Evolutionary conservation across 1,284 basidiomycete species (phyloP), one percentile per base, ranked within the genome.

Genomic region (Marasmius sp.): DNA sequence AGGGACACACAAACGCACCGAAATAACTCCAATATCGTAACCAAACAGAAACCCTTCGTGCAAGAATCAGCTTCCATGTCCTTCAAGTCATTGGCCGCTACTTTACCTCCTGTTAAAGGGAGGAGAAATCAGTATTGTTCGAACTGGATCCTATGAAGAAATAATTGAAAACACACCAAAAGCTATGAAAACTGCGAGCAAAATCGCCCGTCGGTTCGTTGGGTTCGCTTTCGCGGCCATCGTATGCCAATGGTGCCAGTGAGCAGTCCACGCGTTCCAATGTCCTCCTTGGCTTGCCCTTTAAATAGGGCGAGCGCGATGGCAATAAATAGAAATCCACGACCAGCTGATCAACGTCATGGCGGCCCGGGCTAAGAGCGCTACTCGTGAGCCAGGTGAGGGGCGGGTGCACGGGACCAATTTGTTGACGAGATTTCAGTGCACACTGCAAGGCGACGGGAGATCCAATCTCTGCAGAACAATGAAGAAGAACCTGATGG

Each of bases 1-100:
- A 33, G 6, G 16, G 43, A 27, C 43, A 47, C 11, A 2, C 69
- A 27, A 5, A 27, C 72, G 43, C 63, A 82, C 82, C 45, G 81
- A 83, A 60, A 90, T 89, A 61, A 90, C 86, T 71, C 87, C 86
- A 73, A 89, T 88, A 65, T 90, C 87, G 72, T 89, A 88, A 64
- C 87, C 85, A 58, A 88, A 87, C 16, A 86, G 70, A 68, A 86
- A 87, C 10, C 84, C 82, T 84, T 47, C 34, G 38, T 10, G 6
- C 27, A 54, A 37, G 8, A 34, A 38, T 54, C 16, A 37, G 33
- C 34, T 11, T 37, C 12, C 16, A 36, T n/a, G 52, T 36, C 20
- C 1, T 33, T 16, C 34, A 8, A 18, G 12, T 16, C 34, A 14
- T n/a, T n/a, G n/a, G 34, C 18, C 16, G n/a, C 6, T n/a, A 37